Evolutionary conservation across 768 basidiomycete species (phyloP), one percentile per base, ranked within the genome.

Genomic region (Russula sp.): DNA sequence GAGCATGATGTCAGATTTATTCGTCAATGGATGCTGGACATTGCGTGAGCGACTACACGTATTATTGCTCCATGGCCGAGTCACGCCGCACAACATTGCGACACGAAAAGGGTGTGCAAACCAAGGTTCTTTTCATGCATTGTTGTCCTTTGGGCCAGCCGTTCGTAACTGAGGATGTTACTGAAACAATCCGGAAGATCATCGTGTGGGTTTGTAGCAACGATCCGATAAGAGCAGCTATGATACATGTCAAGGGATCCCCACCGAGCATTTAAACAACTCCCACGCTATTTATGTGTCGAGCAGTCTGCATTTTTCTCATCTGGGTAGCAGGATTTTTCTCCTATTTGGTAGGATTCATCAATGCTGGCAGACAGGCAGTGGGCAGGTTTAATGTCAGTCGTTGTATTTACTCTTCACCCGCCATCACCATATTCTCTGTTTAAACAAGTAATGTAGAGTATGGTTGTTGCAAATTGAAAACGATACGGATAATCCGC

Each of bases 21-120:
- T 79, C 84, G 18, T 89, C 88, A 4, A 80, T 84, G 77, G 89
- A 90, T 70, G 84, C 87, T n/a, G 88, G 88, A 0, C 86, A 87
- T 70, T 90, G 86, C 72, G 75, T 89, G 16, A 88, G 85, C 70
- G 88, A 90, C 75, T 90, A 87, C 72, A 82, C 86, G 65, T 89
- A 87, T 71, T 90, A 87, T 71, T 86, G 86, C 69, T 88, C 87
- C 11, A 79, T 89, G 26, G 86, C 87, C 8, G 87, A 89, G 71
- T 80, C 82, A 26, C 81, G 80, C 69, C 83, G 85, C 1, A 32
- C 53, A 34, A 49, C 64, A 42, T 40, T 49, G 32, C 63, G 67
- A 36, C 60, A 61, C 10, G 67, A 67, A 26, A 68, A 68, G 57
- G 53, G 66, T 44, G 72, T 62, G 64, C 69, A 67, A 56, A 75